Evolutionary conservation across 306 rosid species (phyloP).

Genomic region (Prunus fruticosa): DNA sequence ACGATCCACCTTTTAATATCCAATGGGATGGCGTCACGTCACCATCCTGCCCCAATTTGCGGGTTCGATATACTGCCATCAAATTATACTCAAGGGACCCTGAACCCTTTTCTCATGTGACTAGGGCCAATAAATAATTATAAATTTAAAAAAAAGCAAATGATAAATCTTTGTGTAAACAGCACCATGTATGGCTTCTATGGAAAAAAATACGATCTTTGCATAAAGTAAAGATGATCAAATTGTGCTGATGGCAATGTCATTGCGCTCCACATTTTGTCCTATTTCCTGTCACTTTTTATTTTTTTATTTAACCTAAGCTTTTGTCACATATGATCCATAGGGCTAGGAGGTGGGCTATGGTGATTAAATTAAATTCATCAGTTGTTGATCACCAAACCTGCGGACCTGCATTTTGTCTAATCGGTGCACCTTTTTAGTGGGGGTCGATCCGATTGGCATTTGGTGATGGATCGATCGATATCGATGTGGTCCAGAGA

Average conservation of each 20-base stretch:
- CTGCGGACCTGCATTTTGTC: slow-evolving; percentile 21
- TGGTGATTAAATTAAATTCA: slow-evolving; percentile 18
- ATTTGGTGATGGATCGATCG: neutral
- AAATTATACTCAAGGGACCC: slow-evolving; percentile 21
- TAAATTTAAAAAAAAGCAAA: neutral
- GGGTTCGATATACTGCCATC: slow-evolving; percentile 20
- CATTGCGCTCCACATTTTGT: slow-evolving; percentile 34
- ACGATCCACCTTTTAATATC: slow-evolving; percentile 32
- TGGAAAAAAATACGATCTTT: neutral
- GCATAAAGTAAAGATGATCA: neutral
- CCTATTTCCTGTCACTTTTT: slow-evolving; percentile 36
- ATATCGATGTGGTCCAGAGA: slow-evolving; percentile 22
- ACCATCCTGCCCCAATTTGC: slow-evolving; percentile 30
- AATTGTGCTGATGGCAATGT: slow-evolving; percentile 11
- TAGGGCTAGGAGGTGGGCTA: slow-evolving; percentile 24
- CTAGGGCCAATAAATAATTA: neutral
- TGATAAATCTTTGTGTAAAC: neutral
- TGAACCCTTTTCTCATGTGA: slow-evolving; percentile 10
- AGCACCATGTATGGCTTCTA: neutral
- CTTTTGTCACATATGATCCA: slow-evolving; percentile 34
- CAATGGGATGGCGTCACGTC: slow-evolving; percentile 38
- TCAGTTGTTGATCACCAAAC: slow-evolving; percentile 28
- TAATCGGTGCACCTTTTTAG: slow-evolving; percentile 18
- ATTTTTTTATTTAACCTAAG: slow-evolving; percentile 9
- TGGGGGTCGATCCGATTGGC: slow-evolving; percentile 18